These are phyloP conservation scores for Cyclaneusma minus DNA, from an alignment of 2,329 filamentous ascomycete species.

Conservation along the genomic window DNA sequence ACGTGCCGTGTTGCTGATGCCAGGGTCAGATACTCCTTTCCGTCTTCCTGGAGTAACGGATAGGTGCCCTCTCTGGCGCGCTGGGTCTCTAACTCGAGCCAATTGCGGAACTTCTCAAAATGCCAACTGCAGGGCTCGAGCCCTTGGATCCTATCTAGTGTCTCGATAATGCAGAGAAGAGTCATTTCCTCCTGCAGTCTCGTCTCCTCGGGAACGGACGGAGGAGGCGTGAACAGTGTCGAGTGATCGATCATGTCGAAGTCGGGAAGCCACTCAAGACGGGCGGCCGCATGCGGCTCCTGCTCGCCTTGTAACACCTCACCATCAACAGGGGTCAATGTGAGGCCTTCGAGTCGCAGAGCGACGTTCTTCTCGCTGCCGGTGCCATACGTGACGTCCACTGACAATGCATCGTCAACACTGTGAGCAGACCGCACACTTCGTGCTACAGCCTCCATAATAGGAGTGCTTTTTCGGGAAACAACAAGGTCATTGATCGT, in stretches of 20 bases:
- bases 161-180: conserved; percentile 8
- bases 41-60: conserved; percentile 4
- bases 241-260: conserved; percentile 5
- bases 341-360: too few relatives aligned
- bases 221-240: conserved; percentile 4
- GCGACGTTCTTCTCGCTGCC: too few relatives aligned
- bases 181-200: conserved; percentile 6
- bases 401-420: too few relatives aligned
- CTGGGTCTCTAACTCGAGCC: conserved; percentile 4
- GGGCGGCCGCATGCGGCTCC: conserved; percentile 5
- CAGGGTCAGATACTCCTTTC: background rate
- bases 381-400: too few relatives aligned
- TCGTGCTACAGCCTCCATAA: too few relatives aligned
- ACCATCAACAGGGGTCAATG: too few relatives aligned
- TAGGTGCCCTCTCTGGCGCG: conserved; percentile 1
- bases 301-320: too few relatives aligned
- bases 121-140: conserved; percentile 2
- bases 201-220: conserved; percentile 2
- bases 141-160: conserved; percentile 2
- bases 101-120: conserved; percentile 6
- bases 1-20: background rate
- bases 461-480: too few relatives aligned
- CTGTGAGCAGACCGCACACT: too few relatives aligned
- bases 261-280: conserved; percentile 7
- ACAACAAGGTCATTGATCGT: conserved; percentile 3